phyloP scores from a whole-genome alignment of 2,329 filamentous ascomycete species.

The Atkinsonella hypoxylon region DNA sequence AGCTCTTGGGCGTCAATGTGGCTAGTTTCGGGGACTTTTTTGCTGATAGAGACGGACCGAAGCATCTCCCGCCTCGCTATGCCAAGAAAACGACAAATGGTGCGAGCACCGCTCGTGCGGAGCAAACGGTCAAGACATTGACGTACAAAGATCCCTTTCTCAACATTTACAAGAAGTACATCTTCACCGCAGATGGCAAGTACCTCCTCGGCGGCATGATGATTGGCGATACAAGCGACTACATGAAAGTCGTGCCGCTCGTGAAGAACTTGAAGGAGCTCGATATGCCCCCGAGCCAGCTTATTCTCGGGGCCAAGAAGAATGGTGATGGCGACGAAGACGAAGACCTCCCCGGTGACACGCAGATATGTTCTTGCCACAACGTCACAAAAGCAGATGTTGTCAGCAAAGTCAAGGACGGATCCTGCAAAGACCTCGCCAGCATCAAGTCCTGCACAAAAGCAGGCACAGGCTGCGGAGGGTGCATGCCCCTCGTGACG shows the following conservation, averaged over 20 bases:
- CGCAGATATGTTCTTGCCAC: constrained; percentile 86
- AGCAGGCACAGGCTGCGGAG: constrained; percentile 80
- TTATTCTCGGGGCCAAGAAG: constrained; percentile 69
- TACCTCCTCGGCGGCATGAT: constrained; percentile 93
- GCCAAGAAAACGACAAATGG: constrained; percentile 19
- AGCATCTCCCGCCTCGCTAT: constrained; percentile 52
- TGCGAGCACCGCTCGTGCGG: not conserved
- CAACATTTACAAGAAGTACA: constrained; percentile 85
- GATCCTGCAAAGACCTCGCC: constrained; percentile 67
- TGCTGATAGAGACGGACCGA: constrained; percentile 73
- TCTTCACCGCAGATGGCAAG: constrained; percentile 83
- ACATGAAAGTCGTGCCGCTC: constrained; percentile 77
- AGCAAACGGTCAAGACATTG: constrained; percentile 55
- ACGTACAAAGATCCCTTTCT: constrained; percentile 84
- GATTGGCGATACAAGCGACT: constrained; percentile 87
- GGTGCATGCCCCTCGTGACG: constrained; percentile 79
- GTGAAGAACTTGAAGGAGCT: constrained; percentile 74
- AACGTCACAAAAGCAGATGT: constrained; percentile 83
- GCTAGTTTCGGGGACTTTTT: constrained; percentile 93
- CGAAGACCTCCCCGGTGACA: constrained; percentile 72
- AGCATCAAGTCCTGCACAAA: constrained; percentile 86
- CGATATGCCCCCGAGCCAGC: constrained; percentile 65
- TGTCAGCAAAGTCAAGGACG: constrained; percentile 58
- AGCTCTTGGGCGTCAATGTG: constrained; percentile 80
- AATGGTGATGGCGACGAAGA: constrained; percentile 56